These are phyloP conservation scores for Gossypium thurberi DNA, from an alignment of 345 rosid genomes.

Conservation along the genomic window DNA sequence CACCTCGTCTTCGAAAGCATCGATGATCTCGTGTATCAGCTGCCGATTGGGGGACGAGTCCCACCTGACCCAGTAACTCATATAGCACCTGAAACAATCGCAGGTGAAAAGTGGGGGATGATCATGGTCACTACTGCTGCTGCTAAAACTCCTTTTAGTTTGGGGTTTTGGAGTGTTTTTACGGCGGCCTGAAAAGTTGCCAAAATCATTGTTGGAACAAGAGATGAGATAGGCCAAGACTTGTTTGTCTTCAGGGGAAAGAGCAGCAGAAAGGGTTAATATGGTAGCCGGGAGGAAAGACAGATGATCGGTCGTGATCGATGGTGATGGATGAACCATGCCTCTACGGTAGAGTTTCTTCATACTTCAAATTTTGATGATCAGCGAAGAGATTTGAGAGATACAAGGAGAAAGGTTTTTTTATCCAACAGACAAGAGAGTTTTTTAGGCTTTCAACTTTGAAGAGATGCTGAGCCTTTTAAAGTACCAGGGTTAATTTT, in stretches of 20 bases:
- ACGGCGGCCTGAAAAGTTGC: neutral
- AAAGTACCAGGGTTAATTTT: neutral
- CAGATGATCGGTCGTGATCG: constrained; percentile 36
- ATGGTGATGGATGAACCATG: constrained; percentile 72
- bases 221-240: constrained; percentile 60
- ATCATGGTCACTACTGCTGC: neutral
- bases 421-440: neutral
- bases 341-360: constrained; percentile 70
- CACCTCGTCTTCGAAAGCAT: constrained; percentile 55
- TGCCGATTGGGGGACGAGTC: constrained; percentile 68
- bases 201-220: constrained; percentile 24
- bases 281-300: constrained; percentile 70
- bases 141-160: neutral
- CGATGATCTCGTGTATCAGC: constrained; percentile 72
- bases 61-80: constrained; percentile 80
- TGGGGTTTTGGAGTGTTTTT: constrained; percentile 6
- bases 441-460: neutral
- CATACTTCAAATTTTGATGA: constrained; percentile 26
- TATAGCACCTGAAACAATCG: constrained; percentile 71
- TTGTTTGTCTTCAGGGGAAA: constrained; percentile 58
- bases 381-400: neutral
- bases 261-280: constrained; percentile 58
- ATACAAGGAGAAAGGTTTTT: neutral
- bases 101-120: constrained; percentile 59
- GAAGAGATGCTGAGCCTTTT: neutral